Evolutionary conservation across 169 alveolate species (phyloP).

Genomic region (Perkinsus chesapeaki): DNA sequence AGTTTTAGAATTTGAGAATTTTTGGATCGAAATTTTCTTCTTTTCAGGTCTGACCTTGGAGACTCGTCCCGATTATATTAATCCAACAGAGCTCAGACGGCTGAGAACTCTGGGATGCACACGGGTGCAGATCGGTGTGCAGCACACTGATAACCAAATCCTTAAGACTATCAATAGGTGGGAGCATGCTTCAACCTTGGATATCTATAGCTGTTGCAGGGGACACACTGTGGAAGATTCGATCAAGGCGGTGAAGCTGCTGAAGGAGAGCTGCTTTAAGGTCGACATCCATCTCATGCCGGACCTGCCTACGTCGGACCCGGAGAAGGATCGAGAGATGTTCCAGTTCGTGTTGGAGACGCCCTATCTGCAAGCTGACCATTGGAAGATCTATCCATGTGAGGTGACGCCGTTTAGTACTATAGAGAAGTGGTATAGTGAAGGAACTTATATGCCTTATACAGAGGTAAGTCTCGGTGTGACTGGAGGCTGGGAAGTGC

Average conservation of each 20-base stretch:
- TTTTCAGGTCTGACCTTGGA: constrained; percentile 65
- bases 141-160: constrained; percentile 76
- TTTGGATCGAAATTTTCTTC: not conserved
- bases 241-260: constrained; percentile 66
- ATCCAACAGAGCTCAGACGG: constrained; percentile 60
- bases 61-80: constrained; percentile 86
- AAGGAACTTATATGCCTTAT: constrained; percentile 72
- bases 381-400: constrained; percentile 91
- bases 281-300: constrained; percentile 92
- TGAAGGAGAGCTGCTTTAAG: constrained; percentile 82
- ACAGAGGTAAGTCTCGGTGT: constrained; percentile 37
- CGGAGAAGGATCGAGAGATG: constrained; percentile 74
- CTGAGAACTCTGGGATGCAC: constrained; percentile 82
- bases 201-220: not conserved
- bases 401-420: constrained; percentile 84
- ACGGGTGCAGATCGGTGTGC: constrained; percentile 86
- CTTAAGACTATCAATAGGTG: constrained; percentile 65
- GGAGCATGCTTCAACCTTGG: not conserved
- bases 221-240: constrained; percentile 63
- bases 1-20: constrained; percentile 26
- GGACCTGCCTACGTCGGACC: constrained; percentile 73
- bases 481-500: not conserved
- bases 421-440: constrained; percentile 73
- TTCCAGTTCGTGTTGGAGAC: constrained; percentile 61
- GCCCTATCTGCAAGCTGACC: constrained; percentile 83